Conservation (phyloP, 805 yeast genomes). For the Priceomyces melissophilus region DNA sequence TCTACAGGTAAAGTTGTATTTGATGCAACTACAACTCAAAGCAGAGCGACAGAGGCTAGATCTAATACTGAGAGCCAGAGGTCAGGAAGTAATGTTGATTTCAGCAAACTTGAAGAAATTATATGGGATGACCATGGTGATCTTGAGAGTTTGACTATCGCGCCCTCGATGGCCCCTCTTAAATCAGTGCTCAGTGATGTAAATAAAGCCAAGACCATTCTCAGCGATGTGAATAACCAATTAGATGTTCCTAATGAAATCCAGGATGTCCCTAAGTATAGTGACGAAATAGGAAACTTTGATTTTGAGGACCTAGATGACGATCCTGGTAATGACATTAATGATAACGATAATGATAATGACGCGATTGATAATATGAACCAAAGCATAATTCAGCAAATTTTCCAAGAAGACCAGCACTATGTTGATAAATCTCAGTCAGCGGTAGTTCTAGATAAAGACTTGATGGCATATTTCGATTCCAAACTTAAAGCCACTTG, state of each 20-base stretch:
- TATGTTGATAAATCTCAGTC: conserved; percentile 1
- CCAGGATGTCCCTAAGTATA: conserved; percentile 9
- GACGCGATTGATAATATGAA: conserved; percentile 9
- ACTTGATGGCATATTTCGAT: conserved; percentile 79
- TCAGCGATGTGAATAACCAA: conserved; percentile 38
- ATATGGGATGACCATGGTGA: conserved; percentile 15
- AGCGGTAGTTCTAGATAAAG: conserved; percentile 40
- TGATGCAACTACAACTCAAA: conserved; percentile 9
- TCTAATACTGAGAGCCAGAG: background rate
- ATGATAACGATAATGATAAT: conserved; percentile 15
- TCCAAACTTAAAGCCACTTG: conserved; percentile 66
- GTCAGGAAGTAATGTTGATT: conserved; percentile 10
- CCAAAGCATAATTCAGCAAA: conserved; percentile 5
- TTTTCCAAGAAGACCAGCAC: conserved; percentile 3
- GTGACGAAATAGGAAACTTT: conserved; percentile 7
- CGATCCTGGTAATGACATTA: conserved; percentile 21
- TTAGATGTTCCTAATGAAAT: conserved; percentile 12
- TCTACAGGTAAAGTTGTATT: conserved; percentile 21
- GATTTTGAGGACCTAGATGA: conserved; percentile 23
- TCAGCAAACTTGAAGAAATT: conserved; percentile 9
- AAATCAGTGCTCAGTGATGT: conserved; percentile 56
- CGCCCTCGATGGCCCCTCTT: conserved; percentile 69
- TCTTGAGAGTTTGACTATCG: conserved; percentile 41
- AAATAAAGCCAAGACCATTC: conserved; percentile 45
- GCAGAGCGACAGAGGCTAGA: conserved; percentile 8